A percentile compares a stretch with the other conserved stretches of the same genome.
These are phyloP conservation scores for Epichloe amarillans DNA, from an alignment of 2,329 filamentous ascomycete genomes.

Conservation along the genomic window DNA sequence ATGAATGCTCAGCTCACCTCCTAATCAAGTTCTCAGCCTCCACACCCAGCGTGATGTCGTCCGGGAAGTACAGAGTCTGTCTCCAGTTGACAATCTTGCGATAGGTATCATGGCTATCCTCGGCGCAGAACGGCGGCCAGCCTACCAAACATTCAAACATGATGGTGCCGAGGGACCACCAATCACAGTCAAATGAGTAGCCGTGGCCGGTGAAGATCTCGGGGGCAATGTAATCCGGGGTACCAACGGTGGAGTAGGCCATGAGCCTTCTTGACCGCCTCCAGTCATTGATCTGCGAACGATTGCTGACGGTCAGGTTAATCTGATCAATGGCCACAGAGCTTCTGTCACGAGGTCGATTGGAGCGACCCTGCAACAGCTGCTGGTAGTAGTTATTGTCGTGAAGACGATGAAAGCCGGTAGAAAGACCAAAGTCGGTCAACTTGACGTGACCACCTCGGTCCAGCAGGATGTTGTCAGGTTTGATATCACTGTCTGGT, in stretches of 20 bases:
- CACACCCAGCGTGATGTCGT: slow-evolving; percentile 76
- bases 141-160: slow-evolving; percentile 99
- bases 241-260: slow-evolving; percentile 96
- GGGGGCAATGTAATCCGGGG: slow-evolving; percentile 95
- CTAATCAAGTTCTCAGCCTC: slow-evolving; percentile 89
- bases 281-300: slow-evolving; percentile 97
- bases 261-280: slow-evolving; percentile 87
- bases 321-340: slow-evolving; percentile 97
- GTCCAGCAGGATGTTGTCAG: slow-evolving; percentile 94
- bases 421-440: slow-evolving; percentile 95
- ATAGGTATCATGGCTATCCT: slow-evolving; percentile 95
- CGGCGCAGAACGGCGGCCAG: slow-evolving; percentile 97
- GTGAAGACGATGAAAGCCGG: slow-evolving; percentile 94
- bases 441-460: slow-evolving; percentile 94
- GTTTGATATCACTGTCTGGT: slow-evolving; percentile 77
- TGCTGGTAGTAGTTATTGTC: slow-evolving; percentile 98
- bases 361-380: slow-evolving; percentile 69
- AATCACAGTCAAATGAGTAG: slow-evolving; percentile 94
- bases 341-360: slow-evolving; percentile 66
- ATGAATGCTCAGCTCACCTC: slow-evolving; percentile 44
- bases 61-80: slow-evolving; percentile 88
- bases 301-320: slow-evolving; percentile 94
- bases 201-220: slow-evolving; percentile 96
- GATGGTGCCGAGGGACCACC: slow-evolving; percentile 97
- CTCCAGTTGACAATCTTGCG: slow-evolving; percentile 99